Conservation (phyloP, 805 yeast species). For the Cyberlindnera galapagoensis region DNA sequence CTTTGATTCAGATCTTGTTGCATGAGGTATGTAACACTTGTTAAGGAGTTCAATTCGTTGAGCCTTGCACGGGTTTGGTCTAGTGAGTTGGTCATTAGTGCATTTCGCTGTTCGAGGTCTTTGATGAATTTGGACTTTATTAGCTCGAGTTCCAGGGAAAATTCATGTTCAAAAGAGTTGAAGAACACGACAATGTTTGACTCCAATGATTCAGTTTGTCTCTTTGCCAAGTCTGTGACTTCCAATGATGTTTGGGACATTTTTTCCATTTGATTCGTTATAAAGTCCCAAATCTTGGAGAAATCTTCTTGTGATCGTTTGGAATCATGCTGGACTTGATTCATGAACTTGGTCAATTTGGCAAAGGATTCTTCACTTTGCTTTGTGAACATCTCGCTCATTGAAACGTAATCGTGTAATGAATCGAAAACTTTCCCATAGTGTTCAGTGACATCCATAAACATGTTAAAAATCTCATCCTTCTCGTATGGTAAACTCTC, state of each 20-base stretch:
- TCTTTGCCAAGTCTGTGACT: constrained; percentile 10
- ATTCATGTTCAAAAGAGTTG: constrained; percentile 5
- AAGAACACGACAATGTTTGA: constrained; percentile 10
- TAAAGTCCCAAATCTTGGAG: constrained; percentile 10
- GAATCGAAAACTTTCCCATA: constrained; percentile 19
- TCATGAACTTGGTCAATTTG: constrained; percentile 10
- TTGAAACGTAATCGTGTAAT: constrained; percentile 14
- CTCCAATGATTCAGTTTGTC: constrained; percentile 10
- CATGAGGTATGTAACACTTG: constrained; percentile 1
- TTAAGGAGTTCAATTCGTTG: background rate
- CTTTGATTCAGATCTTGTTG: constrained; percentile 2
- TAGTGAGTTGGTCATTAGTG: constrained; percentile 5
- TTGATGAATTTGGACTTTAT: constrained; percentile 11
- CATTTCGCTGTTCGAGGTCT: constrained; percentile 11
- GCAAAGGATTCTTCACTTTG: constrained; percentile 11
- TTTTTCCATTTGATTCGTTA: constrained; percentile 11
- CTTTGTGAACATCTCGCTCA: constrained; percentile 14
- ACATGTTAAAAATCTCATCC: constrained; percentile 40
- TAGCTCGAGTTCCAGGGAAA: constrained; percentile 5
- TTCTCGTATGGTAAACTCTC: constrained; percentile 46
- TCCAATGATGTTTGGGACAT: constrained; percentile 11
- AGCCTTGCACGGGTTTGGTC: constrained; percentile 2
- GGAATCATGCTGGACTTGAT: constrained; percentile 7
- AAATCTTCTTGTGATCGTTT: constrained; percentile 7
- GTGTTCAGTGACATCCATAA: constrained; percentile 38